Percentiles rank a stretch among this genome's conserved stretches.
Evolutionary conservation across 495 filamentous ascomycete species (phyloP).

Genomic region (Beverwykella pulmonaria): DNA sequence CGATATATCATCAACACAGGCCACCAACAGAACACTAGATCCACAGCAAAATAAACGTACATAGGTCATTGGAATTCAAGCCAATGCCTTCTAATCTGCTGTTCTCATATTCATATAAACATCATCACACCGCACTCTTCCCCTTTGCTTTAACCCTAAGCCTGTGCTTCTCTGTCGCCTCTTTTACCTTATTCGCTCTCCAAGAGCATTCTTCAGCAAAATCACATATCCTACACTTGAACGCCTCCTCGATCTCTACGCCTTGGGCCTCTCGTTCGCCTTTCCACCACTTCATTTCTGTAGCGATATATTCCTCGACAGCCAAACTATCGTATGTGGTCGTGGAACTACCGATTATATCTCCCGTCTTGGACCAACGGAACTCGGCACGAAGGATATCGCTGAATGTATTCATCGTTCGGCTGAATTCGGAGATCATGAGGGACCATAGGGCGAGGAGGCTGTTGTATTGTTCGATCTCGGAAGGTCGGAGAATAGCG

Average conservation of each 20-base stretch:
- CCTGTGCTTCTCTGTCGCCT: conserved; percentile 44
- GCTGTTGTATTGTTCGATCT: conserved; percentile 62
- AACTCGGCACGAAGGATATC: conserved; percentile 66
- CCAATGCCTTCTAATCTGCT: too few species aligned
- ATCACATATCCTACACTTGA: conserved; percentile 76
- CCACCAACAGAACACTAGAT: too few species aligned
- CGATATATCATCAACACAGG: too few species aligned
- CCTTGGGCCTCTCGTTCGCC: conserved; percentile 76
- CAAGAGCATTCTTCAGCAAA: conserved; percentile 65
- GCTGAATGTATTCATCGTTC: conserved; percentile 19
- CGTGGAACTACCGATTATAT: conserved; percentile 65
- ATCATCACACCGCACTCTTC: conserved; percentile 17
- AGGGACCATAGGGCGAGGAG: conserved; percentile 65
- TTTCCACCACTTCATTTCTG: conserved; percentile 84
- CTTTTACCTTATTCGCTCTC: conserved; percentile 57
- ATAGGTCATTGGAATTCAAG: too few species aligned
- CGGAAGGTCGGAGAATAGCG: conserved; percentile 48
- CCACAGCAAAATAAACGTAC: too few species aligned
- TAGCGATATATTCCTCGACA: conserved; percentile 65
- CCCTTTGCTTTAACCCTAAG: conserved; percentile 1
- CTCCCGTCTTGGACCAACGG: conserved; percentile 53
- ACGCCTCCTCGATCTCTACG: conserved; percentile 84
- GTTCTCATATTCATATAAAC: not conserved
- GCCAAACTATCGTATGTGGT: conserved; percentile 68
- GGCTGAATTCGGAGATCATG: conserved; percentile 56